These are phyloP conservation scores for Plantago ovata DNA, from an alignment of 257 asterid species.

Conservation along the genomic window DNA sequence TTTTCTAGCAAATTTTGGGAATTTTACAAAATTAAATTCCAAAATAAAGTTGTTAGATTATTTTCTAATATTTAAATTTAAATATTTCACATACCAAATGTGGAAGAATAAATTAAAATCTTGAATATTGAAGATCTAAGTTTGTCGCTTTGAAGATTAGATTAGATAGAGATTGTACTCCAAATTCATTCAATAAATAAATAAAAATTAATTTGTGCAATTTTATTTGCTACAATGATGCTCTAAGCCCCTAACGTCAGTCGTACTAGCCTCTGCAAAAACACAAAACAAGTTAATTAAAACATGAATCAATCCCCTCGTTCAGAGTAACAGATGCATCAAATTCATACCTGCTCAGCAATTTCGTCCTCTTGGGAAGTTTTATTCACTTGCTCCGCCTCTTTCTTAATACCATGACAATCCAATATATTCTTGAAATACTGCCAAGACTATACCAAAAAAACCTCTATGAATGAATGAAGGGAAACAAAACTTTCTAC, in stretches of 20 bases:
- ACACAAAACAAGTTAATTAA: slow-evolving; percentile 29
- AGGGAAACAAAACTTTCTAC: neutral
- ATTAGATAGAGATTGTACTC: too few species aligned
- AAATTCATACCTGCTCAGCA: slow-evolving; percentile 65
- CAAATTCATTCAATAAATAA: too few species aligned
- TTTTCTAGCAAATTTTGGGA: too few species aligned
- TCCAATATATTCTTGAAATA: slow-evolving; percentile 54
- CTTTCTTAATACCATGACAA: slow-evolving; percentile 52
- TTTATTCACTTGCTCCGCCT: slow-evolving; percentile 45
- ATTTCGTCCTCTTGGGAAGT: slow-evolving; percentile 52
- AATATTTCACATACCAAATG: too few species aligned
- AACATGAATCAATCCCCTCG: slow-evolving; percentile 2
- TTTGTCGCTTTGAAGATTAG: too few species aligned
- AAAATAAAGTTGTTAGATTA: too few species aligned
- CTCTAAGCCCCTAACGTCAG: slow-evolving; percentile 61
- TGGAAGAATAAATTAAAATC: too few species aligned
- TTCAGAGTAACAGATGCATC: neutral
- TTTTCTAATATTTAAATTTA: too few species aligned
- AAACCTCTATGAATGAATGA: neutral
- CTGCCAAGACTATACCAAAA: slow-evolving; percentile 36
- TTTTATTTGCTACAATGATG: too few species aligned
- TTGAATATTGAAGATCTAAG: too few species aligned
- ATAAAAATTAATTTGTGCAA: too few species aligned
- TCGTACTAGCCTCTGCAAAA: slow-evolving; percentile 73
- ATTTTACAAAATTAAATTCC: too few species aligned